Evolutionary conservation across 257 asterid genomes (phyloP).

Genomic region (Primulina tabacum): DNA sequence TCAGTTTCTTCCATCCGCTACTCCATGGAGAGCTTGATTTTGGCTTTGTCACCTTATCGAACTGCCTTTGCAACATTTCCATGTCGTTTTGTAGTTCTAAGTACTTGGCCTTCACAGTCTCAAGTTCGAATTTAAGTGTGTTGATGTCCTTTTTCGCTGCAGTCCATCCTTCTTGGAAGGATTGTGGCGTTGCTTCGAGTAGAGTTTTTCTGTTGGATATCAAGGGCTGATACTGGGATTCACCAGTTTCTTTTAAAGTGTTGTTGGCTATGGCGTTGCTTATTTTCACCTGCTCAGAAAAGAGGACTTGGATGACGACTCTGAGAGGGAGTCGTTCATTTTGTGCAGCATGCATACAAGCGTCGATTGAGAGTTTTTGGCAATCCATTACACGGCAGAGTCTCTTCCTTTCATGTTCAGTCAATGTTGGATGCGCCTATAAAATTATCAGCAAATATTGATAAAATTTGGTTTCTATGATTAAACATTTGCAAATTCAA

Average conservation of each 20-base stretch:
- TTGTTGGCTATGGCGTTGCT: conserved; percentile 74
- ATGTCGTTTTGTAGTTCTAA: conserved; percentile 68
- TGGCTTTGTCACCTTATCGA: conserved; percentile 60
- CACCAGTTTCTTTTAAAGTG: conserved; percentile 62
- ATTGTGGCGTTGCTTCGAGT: conserved; percentile 90
- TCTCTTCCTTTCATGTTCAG: conserved; percentile 92
- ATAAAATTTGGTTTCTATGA: neutral
- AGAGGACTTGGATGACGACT: conserved; percentile 85
- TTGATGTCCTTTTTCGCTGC: conserved; percentile 91
- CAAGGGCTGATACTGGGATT: conserved; percentile 65
- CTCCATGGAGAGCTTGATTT: conserved; percentile 72
- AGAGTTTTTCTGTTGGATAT: conserved; percentile 58
- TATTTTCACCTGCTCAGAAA: conserved; percentile 89
- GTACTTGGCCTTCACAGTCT: conserved; percentile 69
- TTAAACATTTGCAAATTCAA: neutral
- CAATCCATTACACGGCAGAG: conserved; percentile 95
- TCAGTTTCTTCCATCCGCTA: conserved; percentile 77
- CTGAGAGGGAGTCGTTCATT: conserved; percentile 89
- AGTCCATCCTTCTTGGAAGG: conserved; percentile 97
- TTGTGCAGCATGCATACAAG: conserved; percentile 97
- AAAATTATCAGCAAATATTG: neutral
- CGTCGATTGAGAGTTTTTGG: conserved; percentile 91
- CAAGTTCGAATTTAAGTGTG: conserved; percentile 84
- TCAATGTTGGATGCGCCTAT: conserved; percentile 86
- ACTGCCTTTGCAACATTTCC: conserved; percentile 72